Conservation (phyloP, 2,329 filamentous ascomycete species). For the Sordariomycetes sp. region DNA sequence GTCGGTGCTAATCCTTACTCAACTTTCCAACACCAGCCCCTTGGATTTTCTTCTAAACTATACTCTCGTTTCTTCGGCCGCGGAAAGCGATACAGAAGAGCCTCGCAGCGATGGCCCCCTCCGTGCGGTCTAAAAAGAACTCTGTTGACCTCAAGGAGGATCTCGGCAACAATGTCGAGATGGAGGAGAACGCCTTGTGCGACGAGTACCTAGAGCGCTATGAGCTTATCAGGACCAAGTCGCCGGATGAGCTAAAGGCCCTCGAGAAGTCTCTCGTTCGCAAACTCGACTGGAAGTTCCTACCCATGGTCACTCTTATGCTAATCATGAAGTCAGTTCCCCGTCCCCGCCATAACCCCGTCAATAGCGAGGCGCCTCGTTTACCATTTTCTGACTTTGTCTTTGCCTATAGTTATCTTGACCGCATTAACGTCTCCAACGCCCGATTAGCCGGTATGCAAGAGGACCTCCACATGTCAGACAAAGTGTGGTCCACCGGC, state of each 20-base stretch:
- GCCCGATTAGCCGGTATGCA: constrained; percentile 25
- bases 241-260: constrained; percentile 12
- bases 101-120: background rate
- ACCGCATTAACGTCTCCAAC: constrained; percentile 38
- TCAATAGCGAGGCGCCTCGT: too few species aligned
- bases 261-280: constrained; percentile 13
- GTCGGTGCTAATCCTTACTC: background rate
- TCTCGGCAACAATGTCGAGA: background rate
- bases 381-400: background rate
- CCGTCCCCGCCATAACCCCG: too few species aligned
- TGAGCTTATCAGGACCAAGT: constrained; percentile 2
- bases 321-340: constrained; percentile 15
- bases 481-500: constrained; percentile 24
- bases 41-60: background rate
- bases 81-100: background rate
- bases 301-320: constrained; percentile 17
- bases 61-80: background rate
- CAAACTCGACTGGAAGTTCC: constrained; percentile 17
- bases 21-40: background rate
- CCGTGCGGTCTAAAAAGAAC: background rate
- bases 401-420: constrained; percentile 28
- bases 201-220: background rate
- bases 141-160: background rate
- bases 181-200: background rate
- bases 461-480: constrained; percentile 20